Conservation (phyloP, 2,329 filamentous ascomycete genomes). For the Dactylonectria estremocensis region DNA sequence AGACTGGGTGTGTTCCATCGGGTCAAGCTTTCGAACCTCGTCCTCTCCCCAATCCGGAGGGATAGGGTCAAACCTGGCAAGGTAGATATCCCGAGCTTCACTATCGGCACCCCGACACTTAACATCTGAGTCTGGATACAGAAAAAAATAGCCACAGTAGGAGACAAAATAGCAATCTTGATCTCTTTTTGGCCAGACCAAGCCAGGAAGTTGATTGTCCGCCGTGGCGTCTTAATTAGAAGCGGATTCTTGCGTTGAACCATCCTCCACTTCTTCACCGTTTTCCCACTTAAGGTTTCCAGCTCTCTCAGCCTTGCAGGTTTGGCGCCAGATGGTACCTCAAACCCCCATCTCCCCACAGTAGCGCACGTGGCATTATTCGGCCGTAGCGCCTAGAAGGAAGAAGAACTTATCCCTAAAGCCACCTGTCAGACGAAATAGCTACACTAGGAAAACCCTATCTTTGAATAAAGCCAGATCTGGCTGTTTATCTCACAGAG, state of each 20-base stretch:
- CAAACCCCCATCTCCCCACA: slow-evolving; percentile 11
- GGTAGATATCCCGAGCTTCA: not conserved
- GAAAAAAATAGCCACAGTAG: slow-evolving; percentile 14
- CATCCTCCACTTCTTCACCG: not conserved
- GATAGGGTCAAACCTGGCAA: not conserved
- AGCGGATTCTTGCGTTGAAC: not conserved
- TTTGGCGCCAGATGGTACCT: slow-evolving; percentile 25
- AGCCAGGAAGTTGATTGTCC: slow-evolving; percentile 15
- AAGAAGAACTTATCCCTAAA: slow-evolving; percentile 20
- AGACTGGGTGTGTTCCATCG: not conserved
- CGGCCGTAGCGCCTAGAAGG: slow-evolving; percentile 2
- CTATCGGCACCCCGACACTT: not conserved
- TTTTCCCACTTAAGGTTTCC: not conserved
- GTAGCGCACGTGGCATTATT: slow-evolving; percentile 22
- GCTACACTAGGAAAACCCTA: too few species aligned
- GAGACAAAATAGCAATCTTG: not conserved
- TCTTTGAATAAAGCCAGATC: too few species aligned
- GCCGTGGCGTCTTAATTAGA: not conserved
- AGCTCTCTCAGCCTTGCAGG: slow-evolving; percentile 7
- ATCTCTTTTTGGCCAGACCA: slow-evolving; percentile 17
- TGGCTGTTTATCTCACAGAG: too few species aligned
- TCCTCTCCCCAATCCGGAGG: not conserved
- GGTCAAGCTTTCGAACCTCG: not conserved
- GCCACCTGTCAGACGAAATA: too few species aligned
- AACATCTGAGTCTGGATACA: slow-evolving; percentile 14